phyloP scores from a whole-genome alignment of 2,329 filamentous ascomycete species.

The Pseudogymnoascus sp. region DNA sequence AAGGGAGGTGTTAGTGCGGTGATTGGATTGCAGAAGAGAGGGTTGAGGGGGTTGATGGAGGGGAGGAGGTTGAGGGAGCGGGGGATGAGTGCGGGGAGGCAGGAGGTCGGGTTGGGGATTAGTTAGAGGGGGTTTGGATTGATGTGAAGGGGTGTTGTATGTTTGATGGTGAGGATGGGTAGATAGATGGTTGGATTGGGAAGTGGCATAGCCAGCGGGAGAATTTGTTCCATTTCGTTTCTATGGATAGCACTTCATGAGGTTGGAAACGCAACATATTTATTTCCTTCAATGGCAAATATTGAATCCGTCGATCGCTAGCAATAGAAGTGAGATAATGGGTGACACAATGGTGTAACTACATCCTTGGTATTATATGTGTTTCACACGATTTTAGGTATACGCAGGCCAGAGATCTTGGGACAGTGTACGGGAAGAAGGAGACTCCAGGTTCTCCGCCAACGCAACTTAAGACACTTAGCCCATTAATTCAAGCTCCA shows the following conservation, averaged over 20 bases:
- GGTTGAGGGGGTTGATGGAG: slow-evolving; percentile 88
- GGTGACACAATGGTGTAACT: neutral
- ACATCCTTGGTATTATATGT: too few relatives aligned
- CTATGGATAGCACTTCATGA: neutral
- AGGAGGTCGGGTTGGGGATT: neutral
- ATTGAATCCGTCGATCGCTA: neutral
- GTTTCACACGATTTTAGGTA: too few relatives aligned
- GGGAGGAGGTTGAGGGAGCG: slow-evolving; percentile 77
- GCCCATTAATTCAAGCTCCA: too few relatives aligned
- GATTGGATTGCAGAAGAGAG: slow-evolving; percentile 91
- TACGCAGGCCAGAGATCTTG: too few relatives aligned
- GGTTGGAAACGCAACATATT: neutral
- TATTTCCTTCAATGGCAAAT: neutral
- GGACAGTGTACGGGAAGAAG: too few relatives aligned
- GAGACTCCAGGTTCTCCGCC: too few relatives aligned
- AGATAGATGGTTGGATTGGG: neutral
- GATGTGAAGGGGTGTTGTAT: neutral
- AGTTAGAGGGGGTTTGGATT: neutral
- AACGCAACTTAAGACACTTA: too few relatives aligned
- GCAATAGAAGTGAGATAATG: neutral
- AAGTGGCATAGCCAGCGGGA: slow-evolving; percentile 5
- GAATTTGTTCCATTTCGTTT: neutral
- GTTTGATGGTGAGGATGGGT: neutral
- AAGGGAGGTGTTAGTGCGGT: slow-evolving; percentile 63
- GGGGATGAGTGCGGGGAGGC: slow-evolving; percentile 33